These are phyloP conservation scores for Jackrogersella multiformis DNA, from an alignment of 495 filamentous ascomycete genomes.

Conservation along the genomic window DNA sequence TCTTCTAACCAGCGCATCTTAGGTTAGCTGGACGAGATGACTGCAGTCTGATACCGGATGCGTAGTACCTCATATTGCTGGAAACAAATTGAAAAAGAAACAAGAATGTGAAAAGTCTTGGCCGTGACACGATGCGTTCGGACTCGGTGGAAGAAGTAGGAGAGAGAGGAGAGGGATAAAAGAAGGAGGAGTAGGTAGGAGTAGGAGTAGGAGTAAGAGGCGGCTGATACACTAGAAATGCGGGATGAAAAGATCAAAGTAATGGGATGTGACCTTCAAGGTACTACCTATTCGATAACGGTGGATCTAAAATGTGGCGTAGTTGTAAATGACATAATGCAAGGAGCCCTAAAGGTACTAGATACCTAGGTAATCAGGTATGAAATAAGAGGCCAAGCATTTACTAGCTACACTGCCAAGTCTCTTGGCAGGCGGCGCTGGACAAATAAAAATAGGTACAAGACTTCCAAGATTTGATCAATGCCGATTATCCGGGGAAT, in stretches of 20 bases:
- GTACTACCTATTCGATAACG: no score
- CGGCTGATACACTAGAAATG: background rate
- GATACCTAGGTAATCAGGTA: background rate
- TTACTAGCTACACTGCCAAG: slow-evolving; percentile 37
- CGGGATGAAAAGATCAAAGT: background rate
- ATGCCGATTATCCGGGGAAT: slow-evolving; percentile 44
- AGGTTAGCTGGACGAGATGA: slow-evolving; percentile 16
- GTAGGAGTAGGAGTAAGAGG: background rate
- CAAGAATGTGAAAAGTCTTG: slow-evolving; percentile 30
- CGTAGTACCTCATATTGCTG: background rate
- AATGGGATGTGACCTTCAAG: no score
- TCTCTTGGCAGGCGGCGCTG: slow-evolving; percentile 23
- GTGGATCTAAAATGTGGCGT: no score
- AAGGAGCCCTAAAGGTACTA: no score
- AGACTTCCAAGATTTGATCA: slow-evolving; percentile 2
- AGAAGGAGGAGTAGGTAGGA: background rate
- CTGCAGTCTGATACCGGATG: slow-evolving; percentile 33
- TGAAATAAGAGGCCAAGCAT: slow-evolving; percentile 29
- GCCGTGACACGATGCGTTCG: slow-evolving; percentile 32
- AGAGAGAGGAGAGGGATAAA: background rate
- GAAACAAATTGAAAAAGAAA: slow-evolving; percentile 1
- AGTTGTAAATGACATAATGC: background rate
- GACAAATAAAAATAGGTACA: slow-evolving; percentile 28
- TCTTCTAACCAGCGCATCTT: slow-evolving; percentile 22
- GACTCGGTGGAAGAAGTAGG: slow-evolving; percentile 4